Conservation (phyloP, 495 filamentous ascomycete species). For the Aspergillus egyptiacus region DNA sequence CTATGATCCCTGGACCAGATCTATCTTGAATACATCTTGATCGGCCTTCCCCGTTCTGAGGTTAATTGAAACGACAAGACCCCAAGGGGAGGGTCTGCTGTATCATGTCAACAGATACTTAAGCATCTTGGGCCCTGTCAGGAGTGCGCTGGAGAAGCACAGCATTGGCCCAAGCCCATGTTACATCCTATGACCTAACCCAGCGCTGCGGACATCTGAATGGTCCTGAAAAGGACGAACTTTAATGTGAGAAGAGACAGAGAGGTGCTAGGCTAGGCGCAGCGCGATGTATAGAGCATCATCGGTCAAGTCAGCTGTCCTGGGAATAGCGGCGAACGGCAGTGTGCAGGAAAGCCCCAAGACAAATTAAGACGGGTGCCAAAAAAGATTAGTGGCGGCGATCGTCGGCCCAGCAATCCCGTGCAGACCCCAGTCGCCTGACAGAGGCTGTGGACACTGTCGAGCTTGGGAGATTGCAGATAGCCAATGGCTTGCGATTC, state of each 20-base stretch:
- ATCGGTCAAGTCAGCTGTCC: slow-evolving; percentile 34
- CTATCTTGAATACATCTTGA: not conserved
- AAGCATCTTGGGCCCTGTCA: slow-evolving; percentile 18
- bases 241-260: slow-evolving; percentile 16
- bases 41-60: not conserved
- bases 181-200: slow-evolving; percentile 27
- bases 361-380: slow-evolving; percentile 39
- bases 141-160: slow-evolving; percentile 24
- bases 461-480: slow-evolving; percentile 27
- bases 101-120: slow-evolving; percentile 19
- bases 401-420: slow-evolving; percentile 32
- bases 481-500: slow-evolving; percentile 24
- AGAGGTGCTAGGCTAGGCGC: slow-evolving; percentile 18
- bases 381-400: slow-evolving; percentile 31
- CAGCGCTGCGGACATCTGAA: slow-evolving; percentile 28
- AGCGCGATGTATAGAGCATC: slow-evolving; percentile 26
- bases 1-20: not conserved
- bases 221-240: slow-evolving; percentile 16
- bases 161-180: slow-evolving; percentile 32
- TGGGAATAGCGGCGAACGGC: slow-evolving; percentile 37
- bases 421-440: slow-evolving; percentile 40
- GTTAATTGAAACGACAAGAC: slow-evolving; percentile 3
- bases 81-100: slow-evolving; percentile 22
- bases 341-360: slow-evolving; percentile 28
- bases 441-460: slow-evolving; percentile 31